Evolutionary conservation across 1,139 yeast species (phyloP).

Genomic region (Arxiozyma telluris): DNA sequence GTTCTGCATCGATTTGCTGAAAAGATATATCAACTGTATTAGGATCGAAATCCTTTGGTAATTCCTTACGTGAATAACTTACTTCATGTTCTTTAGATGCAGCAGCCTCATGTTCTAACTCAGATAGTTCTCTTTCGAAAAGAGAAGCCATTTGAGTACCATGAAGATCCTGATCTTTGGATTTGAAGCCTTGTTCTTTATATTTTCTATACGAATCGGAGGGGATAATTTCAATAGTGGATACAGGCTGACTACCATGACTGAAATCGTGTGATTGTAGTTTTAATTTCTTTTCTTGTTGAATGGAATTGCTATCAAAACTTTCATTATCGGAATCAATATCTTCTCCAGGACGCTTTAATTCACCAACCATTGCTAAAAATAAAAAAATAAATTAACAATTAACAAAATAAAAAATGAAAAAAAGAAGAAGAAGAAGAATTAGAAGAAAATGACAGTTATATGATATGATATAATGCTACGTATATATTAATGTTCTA

Average conservation of each 20-base stretch:
- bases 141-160: slow-evolving; percentile 39
- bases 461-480: not conserved
- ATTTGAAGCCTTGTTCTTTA: slow-evolving; percentile 25
- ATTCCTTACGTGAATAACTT: slow-evolving; percentile 41
- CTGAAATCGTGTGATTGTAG: slow-evolving; percentile 26
- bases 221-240: slow-evolving; percentile 29
- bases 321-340: not conserved
- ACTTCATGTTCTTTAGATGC: slow-evolving; percentile 19
- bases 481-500: too few species aligned
- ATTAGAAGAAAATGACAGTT: too few species aligned
- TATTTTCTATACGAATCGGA: slow-evolving; percentile 23
- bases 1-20: slow-evolving; percentile 95
- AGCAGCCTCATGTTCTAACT: slow-evolving; percentile 42
- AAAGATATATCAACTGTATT: slow-evolving; percentile 49
- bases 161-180: slow-evolving; percentile 20
- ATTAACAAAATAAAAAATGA: too few species aligned
- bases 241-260: slow-evolving; percentile 30
- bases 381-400: too few species aligned
- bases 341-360: slow-evolving; percentile 25
- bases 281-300: slow-evolving; percentile 22
- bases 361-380: slow-evolving; percentile 5
- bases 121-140: slow-evolving; percentile 56
- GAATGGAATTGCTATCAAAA: not conserved
- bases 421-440: too few species aligned
- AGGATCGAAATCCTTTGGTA: slow-evolving; percentile 44